phyloP scores from a whole-genome alignment of 1,139 yeast species.

The Suzukiozyma palmioleophila region DNA sequence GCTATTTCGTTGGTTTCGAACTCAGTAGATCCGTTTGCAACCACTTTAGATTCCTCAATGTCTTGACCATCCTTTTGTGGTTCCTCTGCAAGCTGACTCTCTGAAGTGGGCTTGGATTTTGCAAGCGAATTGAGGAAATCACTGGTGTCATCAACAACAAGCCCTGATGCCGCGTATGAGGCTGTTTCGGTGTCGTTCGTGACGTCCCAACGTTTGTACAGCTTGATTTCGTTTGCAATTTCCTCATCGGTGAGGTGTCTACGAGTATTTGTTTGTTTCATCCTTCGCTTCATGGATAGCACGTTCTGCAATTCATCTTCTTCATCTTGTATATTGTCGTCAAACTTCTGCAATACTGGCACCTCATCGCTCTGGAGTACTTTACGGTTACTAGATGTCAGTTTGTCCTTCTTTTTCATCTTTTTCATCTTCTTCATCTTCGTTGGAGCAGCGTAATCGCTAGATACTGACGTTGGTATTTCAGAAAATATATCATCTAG shows the following conservation, averaged over 20 bases:
- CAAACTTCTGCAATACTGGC: constrained; percentile 16
- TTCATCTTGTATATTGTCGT: constrained; percentile 32
- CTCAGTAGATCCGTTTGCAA: constrained; percentile 3
- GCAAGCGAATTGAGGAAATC: constrained; percentile 48
- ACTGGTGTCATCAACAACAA: constrained; percentile 53
- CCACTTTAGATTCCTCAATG: background rate
- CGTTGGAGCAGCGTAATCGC: constrained; percentile 33
- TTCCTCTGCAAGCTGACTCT: constrained; percentile 4
- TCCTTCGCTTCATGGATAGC: constrained; percentile 37
- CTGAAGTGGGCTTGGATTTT: constrained; percentile 4
- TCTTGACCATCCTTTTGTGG: background rate
- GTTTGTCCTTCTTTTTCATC: constrained; percentile 12
- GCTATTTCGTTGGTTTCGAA: background rate
- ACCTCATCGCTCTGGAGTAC: constrained; percentile 14
- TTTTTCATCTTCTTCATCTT: constrained; percentile 48
- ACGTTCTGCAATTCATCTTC: constrained; percentile 45
- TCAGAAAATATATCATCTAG: constrained; percentile 2
- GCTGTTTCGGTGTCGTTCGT: constrained; percentile 24
- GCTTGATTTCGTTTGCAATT: constrained; percentile 42
- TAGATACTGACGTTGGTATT: constrained; percentile 2
- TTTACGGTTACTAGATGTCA: constrained; percentile 10
- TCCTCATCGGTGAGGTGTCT: constrained; percentile 39
- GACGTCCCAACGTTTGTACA: constrained; percentile 23
- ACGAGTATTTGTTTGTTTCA: constrained; percentile 27
- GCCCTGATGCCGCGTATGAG: constrained; percentile 4